These are phyloP conservation scores for Chaetomium sp. DNA, from an alignment of 2,329 filamentous ascomycete genomes.

Conservation along the genomic window DNA sequence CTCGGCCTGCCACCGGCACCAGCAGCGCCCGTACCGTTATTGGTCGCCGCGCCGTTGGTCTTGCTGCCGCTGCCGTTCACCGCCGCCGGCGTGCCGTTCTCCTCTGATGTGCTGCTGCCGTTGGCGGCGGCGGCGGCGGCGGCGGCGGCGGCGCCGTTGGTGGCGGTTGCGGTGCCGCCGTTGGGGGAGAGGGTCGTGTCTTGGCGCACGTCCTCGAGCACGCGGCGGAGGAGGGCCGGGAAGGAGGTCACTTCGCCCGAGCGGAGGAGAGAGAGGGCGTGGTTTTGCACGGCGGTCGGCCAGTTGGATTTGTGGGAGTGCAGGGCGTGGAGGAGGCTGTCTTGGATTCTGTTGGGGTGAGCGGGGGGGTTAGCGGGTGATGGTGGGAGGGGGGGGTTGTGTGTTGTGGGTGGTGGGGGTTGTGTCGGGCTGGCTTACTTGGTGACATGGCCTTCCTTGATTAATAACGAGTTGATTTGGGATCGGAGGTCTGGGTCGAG, in stretches of 20 bases:
- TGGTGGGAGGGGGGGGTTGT: neutral
- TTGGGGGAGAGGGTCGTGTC: constrained; percentile 46
- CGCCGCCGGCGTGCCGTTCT: constrained; percentile 38
- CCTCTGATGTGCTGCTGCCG: constrained; percentile 32
- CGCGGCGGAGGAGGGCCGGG: constrained; percentile 60
- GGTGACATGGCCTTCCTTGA: constrained; percentile 60
- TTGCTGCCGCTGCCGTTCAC: constrained; percentile 37
- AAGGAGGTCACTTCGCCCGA: constrained; percentile 62
- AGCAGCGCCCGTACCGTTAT: constrained; percentile 34
- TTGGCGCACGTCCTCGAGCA: constrained; percentile 63
- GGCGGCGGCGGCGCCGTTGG: constrained; percentile 47
- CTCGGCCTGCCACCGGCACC: constrained; percentile 35
- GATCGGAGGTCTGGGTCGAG: constrained; percentile 64
- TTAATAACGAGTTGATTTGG: constrained; percentile 61
- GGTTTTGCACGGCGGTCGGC: constrained; percentile 61
- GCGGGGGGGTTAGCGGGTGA: constrained; percentile 17
- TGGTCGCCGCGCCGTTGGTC: neutral
- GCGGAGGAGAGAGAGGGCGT: constrained; percentile 63
- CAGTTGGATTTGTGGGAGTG: constrained; percentile 63
- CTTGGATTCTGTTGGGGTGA: constrained; percentile 58
- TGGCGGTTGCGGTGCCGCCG: constrained; percentile 42
- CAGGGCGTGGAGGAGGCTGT: constrained; percentile 63
- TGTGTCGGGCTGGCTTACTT: constrained; percentile 49
- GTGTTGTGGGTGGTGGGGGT: constrained; percentile 6
- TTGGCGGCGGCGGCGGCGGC: constrained; percentile 44